Evolutionary conservation across 2,329 filamentous ascomycete species (phyloP), one percentile per base, ranked within the genome.

Genomic region (Hyphodiscus sp.): DNA sequence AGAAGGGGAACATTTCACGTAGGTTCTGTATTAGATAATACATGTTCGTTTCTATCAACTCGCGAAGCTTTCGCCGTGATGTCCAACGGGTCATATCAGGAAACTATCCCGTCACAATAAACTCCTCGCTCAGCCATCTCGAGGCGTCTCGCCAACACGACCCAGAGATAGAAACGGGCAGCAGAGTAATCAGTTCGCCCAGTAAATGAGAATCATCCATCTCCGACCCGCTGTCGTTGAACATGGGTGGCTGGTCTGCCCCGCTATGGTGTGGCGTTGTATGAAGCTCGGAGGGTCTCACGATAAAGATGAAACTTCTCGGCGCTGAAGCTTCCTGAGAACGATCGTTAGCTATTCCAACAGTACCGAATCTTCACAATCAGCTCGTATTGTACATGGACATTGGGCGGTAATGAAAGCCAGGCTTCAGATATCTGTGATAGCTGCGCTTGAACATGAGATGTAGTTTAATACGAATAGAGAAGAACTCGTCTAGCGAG

Each of bases 251-350:
- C 33, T 51, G 41, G n/a, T 8, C 3, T 20, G 26, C 18, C 23
- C 30, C 43, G 43, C 52, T 20, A 58, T 58, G 59, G 60, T 20
- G 59, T 58, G 59, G 61, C 60, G 61, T 53, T 55, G 29, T 42
- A 46, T 65, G 61, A 65, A 58, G 60, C 61, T 57, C 50, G 46
- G 26, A 45, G 50, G 58, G 62, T 65, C 55, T 59, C 61, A 63
- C 52, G 56, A 57, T 49, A 56, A 47, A 56, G 60, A 62, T 65
- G 62, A 65, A 65, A 65, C 63, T 57, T 61, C 55, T 51, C 29
- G 30, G 49, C 41, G 56, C 53, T 41, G 46, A 56, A 53, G 47
- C 47, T 55, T 41, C 53, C 20, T 49, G 46, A 50, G 38, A 38
- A 51, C 18, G 30, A 48, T 20, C 43, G 5, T 54, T 38, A 10